Base-by-base conservation (phyloP, 1,139 yeast species). In the Candida tunisiensis region DNA sequence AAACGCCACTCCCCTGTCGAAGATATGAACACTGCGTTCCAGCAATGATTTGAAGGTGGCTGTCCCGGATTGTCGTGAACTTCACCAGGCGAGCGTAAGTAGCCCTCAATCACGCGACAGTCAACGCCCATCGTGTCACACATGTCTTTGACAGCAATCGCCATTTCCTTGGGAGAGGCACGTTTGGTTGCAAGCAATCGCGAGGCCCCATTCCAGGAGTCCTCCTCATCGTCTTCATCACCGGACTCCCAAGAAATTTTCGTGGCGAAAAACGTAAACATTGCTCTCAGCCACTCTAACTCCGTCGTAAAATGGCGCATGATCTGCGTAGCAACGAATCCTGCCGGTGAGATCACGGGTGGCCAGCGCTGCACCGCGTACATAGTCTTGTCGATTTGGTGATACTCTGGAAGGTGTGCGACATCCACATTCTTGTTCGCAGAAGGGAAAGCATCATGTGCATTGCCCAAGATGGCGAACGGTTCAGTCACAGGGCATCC, bases 1-100 rank as follows among this genome's bases (percentile, higher is more conserved):
- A 88, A 63, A 33, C 85, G 59, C 68, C 88, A 83, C 41, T 74
- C 80, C 13, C 72, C 73, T n/a, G n/a, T n/a, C n/a, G n/a, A n/a
- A 34, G 79, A 74, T 11, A 83, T 54, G 15, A 74, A 48, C 1
- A 83, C 71, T 1, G 93, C 70, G 31, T 83, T 62, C 98, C 98
- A 88, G 34, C 80, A 71, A 49, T 88, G 98, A 43, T 83, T 82
- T 24, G 73, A 58, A 20, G 69, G 68, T 30, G 72, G 67, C 51
- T 50, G 30, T 5, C 47, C 55, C 14, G 45, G 40, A 20, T 48
- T 47, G 25, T 50, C 50, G 14, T 62, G 60, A 34, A 61, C 53
- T 36, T 66, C 71, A 26, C 70, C 69, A 4, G 93, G 93, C 19
- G 72, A 66, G 44, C 85, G 82, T 56, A 88, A 62, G 40, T 79